Base-by-base conservation (phyloP, 2,329 filamentous ascomycete genomes). In the Ophiostoma australiae region DNA sequence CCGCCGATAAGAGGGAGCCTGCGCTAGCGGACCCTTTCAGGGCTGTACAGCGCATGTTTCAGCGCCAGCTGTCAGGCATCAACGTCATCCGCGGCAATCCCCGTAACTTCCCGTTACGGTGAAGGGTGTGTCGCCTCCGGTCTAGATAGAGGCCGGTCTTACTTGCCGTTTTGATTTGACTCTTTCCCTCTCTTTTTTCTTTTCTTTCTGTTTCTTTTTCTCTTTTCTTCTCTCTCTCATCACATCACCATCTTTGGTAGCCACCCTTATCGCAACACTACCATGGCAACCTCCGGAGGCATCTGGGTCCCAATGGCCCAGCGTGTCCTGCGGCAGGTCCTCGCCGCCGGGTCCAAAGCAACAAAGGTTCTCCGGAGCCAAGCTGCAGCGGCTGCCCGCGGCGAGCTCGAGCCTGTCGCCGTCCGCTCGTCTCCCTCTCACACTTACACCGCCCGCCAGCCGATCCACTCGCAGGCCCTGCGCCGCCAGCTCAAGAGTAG, bases 251-350 rank as follows among this genome's bases (percentile, higher is more conserved):
- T 48, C 17, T 48, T n/a, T 1, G 10, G 31, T 65, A 33, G 5
- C 20, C 31, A n/a, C 33, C 63, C 2, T 10, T 13, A 67, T 13
- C 20, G 10, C 11, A 48, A 31, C 66, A 44, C 67, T 11, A 68
- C 67, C 27, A 88, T 88, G 86, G 82, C 82, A 80, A 83, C 84
- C 78, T 78, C 80, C 78, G 84, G 84, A 82, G 85, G 84, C 80
- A 81, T 87, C 78, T 86, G 83, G 85, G 86, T 83, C 76, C 84
- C 85, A 72, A 81, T 82, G 77, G 83, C 84, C 80, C 79, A 87
- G 78, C 84, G 84, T 78, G 79, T 85, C 75, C 80, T 87, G 76
- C 83, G 84, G 77, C 81, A 81, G 75, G 83, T 85, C 77, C 80
- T 84, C 77, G 73, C 73, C 67, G 73, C 71, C 39, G 77, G 77